Percentiles rank a stretch among this genome's conserved stretches.
Conservation (phyloP, 352 stramenopile genomes). For the Pythium aristosporum region DNA sequence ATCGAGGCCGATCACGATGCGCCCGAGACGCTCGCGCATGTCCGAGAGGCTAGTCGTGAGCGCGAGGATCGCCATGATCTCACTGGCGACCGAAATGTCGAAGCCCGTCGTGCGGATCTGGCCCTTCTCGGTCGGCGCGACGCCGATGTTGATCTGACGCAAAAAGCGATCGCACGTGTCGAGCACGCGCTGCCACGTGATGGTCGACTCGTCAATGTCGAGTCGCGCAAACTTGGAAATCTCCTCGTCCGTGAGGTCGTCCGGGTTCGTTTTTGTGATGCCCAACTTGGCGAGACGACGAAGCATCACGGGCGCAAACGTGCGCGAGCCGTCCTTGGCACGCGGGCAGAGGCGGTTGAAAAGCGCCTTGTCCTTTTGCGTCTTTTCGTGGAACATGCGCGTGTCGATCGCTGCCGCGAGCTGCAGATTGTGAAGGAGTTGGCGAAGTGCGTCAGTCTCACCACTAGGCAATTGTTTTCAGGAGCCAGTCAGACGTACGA, state of each 20-base stretch:
- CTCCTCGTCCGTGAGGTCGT: conserved; percentile 95
- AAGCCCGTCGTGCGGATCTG: conserved; percentile 72
- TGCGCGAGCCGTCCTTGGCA: conserved; percentile 77
- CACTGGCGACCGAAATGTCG: conserved; percentile 93
- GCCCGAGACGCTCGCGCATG: conserved; percentile 92
- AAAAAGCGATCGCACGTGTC: conserved; percentile 98
- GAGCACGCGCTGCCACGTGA: conserved; percentile 93
- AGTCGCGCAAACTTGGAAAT: conserved; percentile 91
- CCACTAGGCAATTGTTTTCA: background rate
- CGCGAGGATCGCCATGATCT: conserved; percentile 98
- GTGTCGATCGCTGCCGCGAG: conserved; percentile 97
- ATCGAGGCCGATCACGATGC: conserved; percentile 94
- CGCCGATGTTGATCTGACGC: conserved; percentile 88
- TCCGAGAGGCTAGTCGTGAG: conserved; percentile 94
- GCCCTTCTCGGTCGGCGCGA: conserved; percentile 90
- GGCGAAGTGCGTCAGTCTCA: background rate
- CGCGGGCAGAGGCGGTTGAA: conserved; percentile 84
- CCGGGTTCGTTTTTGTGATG: conserved; percentile 89
- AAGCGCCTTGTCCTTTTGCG: conserved; percentile 77
- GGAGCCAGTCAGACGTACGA: conserved; percentile 44
- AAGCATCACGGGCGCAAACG: conserved; percentile 92
- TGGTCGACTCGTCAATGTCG: conserved; percentile 95
- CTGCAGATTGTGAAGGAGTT: conserved; percentile 20
- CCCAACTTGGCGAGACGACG: conserved; percentile 94
- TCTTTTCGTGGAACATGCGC: conserved; percentile 97